Conservation (phyloP, 2,329 filamentous ascomycete species). For the Fusarium annulatum region DNA sequence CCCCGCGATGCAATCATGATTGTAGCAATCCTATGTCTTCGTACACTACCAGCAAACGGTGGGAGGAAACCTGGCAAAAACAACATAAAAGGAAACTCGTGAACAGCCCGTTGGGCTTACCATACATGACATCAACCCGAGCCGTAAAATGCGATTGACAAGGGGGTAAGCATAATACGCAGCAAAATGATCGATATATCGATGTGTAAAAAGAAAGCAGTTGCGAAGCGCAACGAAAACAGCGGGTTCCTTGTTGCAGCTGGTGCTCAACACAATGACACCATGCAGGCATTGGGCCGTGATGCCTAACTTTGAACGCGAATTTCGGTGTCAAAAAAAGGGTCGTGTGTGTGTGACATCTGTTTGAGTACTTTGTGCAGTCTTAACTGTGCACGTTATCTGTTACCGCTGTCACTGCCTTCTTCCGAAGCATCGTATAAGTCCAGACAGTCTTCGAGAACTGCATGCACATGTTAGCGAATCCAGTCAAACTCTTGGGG, state of each 20-base stretch:
- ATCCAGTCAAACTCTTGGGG: not conserved
- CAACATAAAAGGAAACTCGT: conserved; percentile 40
- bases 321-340: not conserved
- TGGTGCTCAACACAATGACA: conserved; percentile 11
- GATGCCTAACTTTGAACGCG: conserved; percentile 21
- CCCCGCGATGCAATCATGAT: conserved; percentile 40
- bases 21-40: conserved; percentile 29
- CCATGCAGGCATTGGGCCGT: conserved; percentile 13
- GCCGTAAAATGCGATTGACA: conserved; percentile 6
- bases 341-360: not conserved
- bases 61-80: conserved; percentile 19
- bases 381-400: conserved; percentile 23
- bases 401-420: conserved; percentile 46
- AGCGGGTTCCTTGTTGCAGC: not conserved
- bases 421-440: conserved; percentile 57
- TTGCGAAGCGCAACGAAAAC: conserved; percentile 7
- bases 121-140: conserved; percentile 29
- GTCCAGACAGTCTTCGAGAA: conserved; percentile 57
- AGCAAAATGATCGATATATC: conserved; percentile 16
- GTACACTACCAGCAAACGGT: conserved; percentile 25
- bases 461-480: conserved; percentile 39
- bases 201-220: conserved; percentile 15
- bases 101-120: conserved; percentile 34
- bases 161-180: conserved; percentile 20
- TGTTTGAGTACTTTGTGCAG: not conserved